Conservation (phyloP, 2,329 filamentous ascomycete genomes). For the Aphanocladium album region DNA sequence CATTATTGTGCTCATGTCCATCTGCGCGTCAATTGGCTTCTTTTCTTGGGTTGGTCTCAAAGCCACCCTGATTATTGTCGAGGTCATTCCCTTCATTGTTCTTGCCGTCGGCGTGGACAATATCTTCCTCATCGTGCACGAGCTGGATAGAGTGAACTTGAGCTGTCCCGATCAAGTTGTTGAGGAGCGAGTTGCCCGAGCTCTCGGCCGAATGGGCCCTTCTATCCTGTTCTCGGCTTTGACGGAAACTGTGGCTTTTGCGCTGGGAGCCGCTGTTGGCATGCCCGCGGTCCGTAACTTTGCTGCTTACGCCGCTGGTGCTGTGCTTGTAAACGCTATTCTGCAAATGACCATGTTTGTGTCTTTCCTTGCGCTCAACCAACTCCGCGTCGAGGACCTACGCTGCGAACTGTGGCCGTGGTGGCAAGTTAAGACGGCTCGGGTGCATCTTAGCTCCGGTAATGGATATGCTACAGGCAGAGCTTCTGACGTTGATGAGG, state of each 20-base stretch:
- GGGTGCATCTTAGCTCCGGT: constrained; percentile 54
- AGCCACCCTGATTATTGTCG: constrained; percentile 94
- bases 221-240: constrained; percentile 94
- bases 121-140: constrained; percentile 97
- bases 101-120: constrained; percentile 97
- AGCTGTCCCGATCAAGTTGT: constrained; percentile 87
- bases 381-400: constrained; percentile 80
- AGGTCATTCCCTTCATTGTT: constrained; percentile 97
- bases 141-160: constrained; percentile 91
- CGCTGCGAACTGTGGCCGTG: constrained; percentile 92
- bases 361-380: constrained; percentile 85
- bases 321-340: constrained; percentile 95
- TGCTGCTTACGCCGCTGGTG: constrained; percentile 90
- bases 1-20: constrained; percentile 93
- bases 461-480: constrained; percentile 54
- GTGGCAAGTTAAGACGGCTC: constrained; percentile 70
- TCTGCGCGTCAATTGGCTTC: constrained; percentile 87
- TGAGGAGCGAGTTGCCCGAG: constrained; percentile 77
- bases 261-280: constrained; percentile 85
- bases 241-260: constrained; percentile 91
- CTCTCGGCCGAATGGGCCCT: constrained; percentile 92
- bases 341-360: constrained; percentile 97
- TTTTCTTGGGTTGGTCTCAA: constrained; percentile 91
- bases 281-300: constrained; percentile 99
- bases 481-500: constrained; percentile 72